Conservation (phyloP, 352 stramenopile species). For the Globisporangium mamillatum region DNA sequence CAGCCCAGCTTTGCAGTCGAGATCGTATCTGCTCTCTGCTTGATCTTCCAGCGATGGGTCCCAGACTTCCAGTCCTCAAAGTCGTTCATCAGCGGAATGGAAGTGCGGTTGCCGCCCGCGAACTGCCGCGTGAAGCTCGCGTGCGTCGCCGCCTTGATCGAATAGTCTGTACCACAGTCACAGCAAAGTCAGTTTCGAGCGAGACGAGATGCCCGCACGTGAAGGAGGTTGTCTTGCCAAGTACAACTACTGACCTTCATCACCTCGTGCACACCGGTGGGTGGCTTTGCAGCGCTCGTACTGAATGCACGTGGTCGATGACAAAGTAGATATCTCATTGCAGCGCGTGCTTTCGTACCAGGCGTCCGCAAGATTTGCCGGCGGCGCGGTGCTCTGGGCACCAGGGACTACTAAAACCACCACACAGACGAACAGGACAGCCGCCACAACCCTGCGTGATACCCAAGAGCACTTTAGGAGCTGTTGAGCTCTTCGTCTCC, state of each 20-base stretch:
- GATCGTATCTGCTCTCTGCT: conserved; percentile 12
- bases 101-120: conserved; percentile 56
- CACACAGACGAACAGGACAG: neutral
- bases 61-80: conserved; percentile 97
- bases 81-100: conserved; percentile 86
- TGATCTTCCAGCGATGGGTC: conserved; percentile 66
- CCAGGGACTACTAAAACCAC: neutral
- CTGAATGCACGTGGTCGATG: conserved; percentile 31
- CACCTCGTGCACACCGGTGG: conserved; percentile 88
- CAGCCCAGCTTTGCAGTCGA: conserved; percentile 35
- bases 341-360: conserved; percentile 67
- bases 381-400: neutral
- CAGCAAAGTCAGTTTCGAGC: neutral
- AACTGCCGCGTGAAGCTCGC: conserved; percentile 87
- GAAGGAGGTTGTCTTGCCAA: too few relatives aligned
- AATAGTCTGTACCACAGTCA: conserved; percentile 57
- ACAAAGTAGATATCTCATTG: conserved; percentile 32
- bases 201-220: neutral
- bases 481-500: neutral
- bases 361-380: conserved; percentile 28
- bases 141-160: conserved; percentile 58
- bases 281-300: conserved; percentile 96
- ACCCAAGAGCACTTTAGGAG: neutral
- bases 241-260: conserved; percentile 47
- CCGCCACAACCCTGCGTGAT: neutral